Conservation (phyloP, 1,139 yeast species). For the Debaryomyces fabryi region DNA sequence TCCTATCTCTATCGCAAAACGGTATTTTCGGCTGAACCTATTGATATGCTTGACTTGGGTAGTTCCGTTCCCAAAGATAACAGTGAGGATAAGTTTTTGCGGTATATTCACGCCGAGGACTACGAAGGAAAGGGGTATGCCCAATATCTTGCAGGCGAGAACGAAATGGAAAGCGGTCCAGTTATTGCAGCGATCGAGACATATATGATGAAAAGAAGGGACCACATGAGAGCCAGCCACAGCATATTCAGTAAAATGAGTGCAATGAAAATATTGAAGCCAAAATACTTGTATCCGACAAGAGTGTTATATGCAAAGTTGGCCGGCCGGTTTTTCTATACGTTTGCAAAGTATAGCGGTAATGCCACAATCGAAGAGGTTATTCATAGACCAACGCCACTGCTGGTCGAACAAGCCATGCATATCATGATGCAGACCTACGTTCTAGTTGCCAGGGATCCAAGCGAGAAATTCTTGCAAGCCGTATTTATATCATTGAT, state of each 20-base stretch:
- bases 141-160: not conserved
- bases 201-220: not conserved
- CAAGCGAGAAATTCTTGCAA: not conserved
- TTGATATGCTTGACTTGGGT: not conserved
- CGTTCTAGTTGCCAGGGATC: not conserved
- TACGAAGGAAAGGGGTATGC: not conserved
- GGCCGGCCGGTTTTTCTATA: not conserved
- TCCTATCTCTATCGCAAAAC: not conserved
- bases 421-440: not conserved
- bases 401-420: not conserved
- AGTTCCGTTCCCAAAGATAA: not conserved
- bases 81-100: not conserved
- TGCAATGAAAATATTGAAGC: not conserved
- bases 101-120: not conserved
- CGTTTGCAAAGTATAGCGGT: not conserved
- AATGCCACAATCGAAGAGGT: not conserved
- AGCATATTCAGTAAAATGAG: not conserved
- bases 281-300: not conserved
- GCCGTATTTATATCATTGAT: slow-evolving; percentile 1
- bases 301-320: slow-evolving; percentile 1
- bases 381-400: not conserved
- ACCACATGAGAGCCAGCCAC: not conserved
- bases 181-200: not conserved
- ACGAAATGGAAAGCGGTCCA: not conserved
- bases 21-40: not conserved